Percentiles rank a stretch among this genome's conserved stretches.
phyloP scores from a whole-genome alignment of 1,139 yeast genomes.

The Blastobotrys persicus region DNA sequence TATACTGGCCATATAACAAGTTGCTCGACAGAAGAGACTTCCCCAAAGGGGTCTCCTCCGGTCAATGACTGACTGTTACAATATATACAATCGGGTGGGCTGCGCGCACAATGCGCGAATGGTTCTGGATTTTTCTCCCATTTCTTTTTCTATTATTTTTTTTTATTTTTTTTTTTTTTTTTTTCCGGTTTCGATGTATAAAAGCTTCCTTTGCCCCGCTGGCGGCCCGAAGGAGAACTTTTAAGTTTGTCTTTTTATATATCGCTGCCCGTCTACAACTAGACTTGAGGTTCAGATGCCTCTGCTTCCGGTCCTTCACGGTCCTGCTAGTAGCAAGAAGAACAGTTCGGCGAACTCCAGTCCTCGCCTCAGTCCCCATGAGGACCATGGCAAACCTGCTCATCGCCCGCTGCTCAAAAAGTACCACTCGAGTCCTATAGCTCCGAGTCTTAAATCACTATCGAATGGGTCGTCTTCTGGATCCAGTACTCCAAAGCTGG shows the following conservation, averaged over 20 bases:
- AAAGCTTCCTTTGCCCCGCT: neutral
- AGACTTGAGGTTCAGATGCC: neutral
- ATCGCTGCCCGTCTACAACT: neutral
- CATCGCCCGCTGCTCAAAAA: conserved; percentile 14
- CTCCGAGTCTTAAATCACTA: conserved; percentile 12
- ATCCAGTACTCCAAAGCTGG: neutral
- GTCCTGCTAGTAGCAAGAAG: neutral
- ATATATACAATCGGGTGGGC: too few relatives aligned
- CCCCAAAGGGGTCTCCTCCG: neutral
- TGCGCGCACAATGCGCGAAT: neutral
- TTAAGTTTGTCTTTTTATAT: neutral
- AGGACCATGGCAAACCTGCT: neutral
- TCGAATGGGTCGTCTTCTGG: neutral
- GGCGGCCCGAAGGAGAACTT: too few relatives aligned
- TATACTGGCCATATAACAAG: too few relatives aligned
- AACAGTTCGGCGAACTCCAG: neutral
- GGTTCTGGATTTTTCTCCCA: neutral
- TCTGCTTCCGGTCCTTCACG: conserved; percentile 8
- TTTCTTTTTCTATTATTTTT: neutral
- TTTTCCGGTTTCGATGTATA: neutral
- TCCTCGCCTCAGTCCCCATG: neutral
- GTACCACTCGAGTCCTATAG: conserved; percentile 16
- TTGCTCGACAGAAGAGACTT: too few relatives aligned
- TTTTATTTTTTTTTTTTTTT: conserved; percentile 2
- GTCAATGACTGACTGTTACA: too few relatives aligned